phyloP scores from a whole-genome alignment of 106 monocot species.

The Iris macrosiphon region DNA sequence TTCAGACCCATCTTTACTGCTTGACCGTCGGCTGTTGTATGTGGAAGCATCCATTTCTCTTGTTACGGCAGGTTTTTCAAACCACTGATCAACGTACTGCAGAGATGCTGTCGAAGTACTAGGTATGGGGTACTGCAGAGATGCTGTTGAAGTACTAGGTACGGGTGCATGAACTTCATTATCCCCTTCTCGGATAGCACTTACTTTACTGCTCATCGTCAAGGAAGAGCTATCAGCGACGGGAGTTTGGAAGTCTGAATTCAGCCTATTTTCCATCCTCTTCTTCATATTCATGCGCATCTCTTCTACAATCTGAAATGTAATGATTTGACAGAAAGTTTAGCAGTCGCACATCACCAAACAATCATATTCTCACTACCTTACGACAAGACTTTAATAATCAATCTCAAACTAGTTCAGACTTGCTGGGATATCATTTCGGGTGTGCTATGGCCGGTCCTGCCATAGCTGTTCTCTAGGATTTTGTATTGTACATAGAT shows the following conservation, averaged over 20 bases:
- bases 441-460: too few relatives aligned
- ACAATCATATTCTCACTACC: too few relatives aligned
- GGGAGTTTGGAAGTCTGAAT: neutral
- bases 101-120: neutral
- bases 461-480: too few relatives aligned
- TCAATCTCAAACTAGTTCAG: too few relatives aligned
- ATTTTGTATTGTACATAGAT: too few relatives aligned
- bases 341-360: too few relatives aligned
- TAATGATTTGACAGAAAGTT: neutral
- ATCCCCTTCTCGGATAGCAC: neutral
- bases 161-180: neutral
- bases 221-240: constrained; percentile 1
- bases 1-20: neutral
- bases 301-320: constrained; percentile 9
- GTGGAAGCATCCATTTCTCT: neutral
- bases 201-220: neutral
- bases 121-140: neutral
- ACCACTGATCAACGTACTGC: constrained; percentile 4
- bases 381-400: too few relatives aligned
- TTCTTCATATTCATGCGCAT: constrained; percentile 1
- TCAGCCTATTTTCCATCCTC: neutral
- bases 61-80: neutral
- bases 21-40: neutral
- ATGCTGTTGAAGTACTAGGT: neutral
- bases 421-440: too few relatives aligned